phyloP scores from a whole-genome alignment of 345 rosid genomes.

The Pistacia integerrima region DNA sequence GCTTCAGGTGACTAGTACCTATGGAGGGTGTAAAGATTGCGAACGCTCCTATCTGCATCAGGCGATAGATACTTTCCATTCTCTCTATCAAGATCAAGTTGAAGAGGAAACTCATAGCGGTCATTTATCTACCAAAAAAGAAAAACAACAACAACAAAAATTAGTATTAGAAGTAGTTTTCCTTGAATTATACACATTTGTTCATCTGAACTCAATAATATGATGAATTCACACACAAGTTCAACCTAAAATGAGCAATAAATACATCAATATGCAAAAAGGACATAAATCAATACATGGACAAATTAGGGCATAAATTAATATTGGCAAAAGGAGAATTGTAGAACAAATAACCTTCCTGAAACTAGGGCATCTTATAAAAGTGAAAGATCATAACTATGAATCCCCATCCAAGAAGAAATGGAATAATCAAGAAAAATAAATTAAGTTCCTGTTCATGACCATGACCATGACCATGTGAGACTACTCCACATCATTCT shows the following conservation, averaged over 20 bases:
- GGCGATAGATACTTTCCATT: conserved; percentile 86
- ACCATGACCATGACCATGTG: neutral
- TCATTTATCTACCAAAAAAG: conserved; percentile 72
- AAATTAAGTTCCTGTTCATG: neutral
- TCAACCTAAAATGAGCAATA: neutral
- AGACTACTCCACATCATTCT: neutral
- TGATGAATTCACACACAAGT: neutral
- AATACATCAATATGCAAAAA: neutral
- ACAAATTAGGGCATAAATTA: neutral
- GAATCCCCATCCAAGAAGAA: neutral
- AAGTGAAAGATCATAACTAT: neutral
- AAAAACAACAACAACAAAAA: neutral
- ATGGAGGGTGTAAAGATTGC: conserved; percentile 91
- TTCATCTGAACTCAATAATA: neutral
- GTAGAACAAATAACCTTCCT: no score
- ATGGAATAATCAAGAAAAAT: neutral
- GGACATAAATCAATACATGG: neutral
- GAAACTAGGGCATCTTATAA: neutral
- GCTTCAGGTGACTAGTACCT: conserved; percentile 44
- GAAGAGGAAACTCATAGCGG: conserved; percentile 93
- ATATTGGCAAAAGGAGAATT: no score
- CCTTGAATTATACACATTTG: neutral
- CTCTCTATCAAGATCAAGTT: conserved; percentile 94
- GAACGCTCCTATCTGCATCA: conserved; percentile 85
- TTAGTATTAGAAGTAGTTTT: neutral